A percentile compares a stretch with the other conserved stretches of the same genome.
These are phyloP conservation scores for Pythium insidiosum DNA, from an alignment of 352 stramenopile genomes.

Conservation along the genomic window DNA sequence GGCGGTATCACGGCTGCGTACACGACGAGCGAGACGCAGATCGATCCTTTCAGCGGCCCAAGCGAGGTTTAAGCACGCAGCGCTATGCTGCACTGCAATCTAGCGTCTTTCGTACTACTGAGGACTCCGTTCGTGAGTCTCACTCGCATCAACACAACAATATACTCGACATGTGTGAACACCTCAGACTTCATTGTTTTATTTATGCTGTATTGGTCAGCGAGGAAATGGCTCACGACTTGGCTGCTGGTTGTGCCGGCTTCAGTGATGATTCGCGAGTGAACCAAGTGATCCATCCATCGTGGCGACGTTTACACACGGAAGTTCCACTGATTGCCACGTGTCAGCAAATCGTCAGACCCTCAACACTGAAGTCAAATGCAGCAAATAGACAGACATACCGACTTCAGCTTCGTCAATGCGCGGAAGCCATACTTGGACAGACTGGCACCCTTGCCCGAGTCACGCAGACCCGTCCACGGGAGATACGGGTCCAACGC, in stretches of 20 bases:
- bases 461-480: conserved; percentile 73
- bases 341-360: too few relatives aligned
- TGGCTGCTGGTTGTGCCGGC: too few relatives aligned
- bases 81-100: neutral
- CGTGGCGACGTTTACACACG: conserved; percentile 48
- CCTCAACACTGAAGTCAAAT: neutral
- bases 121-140: too few relatives aligned
- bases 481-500: conserved; percentile 71
- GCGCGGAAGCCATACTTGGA: conserved; percentile 78
- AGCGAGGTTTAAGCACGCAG: conserved; percentile 44
- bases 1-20: conserved; percentile 85
- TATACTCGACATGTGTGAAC: too few relatives aligned
- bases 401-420: conserved; percentile 75
- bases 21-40: conserved; percentile 67
- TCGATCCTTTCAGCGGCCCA: conserved; percentile 78
- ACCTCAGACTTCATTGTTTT: too few relatives aligned
- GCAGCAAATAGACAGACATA: conserved; percentile 21
- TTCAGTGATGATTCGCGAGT: too few relatives aligned
- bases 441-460: conserved; percentile 74
- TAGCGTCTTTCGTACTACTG: too few relatives aligned
- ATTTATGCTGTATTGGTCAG: too few relatives aligned
- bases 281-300: too few relatives aligned
- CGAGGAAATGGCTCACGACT: too few relatives aligned
- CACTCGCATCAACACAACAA: neutral
- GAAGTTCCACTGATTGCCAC: conserved; percentile 79